Conservation (phyloP, 768 basidiomycete species). For the Collybia mongolica region DNA sequence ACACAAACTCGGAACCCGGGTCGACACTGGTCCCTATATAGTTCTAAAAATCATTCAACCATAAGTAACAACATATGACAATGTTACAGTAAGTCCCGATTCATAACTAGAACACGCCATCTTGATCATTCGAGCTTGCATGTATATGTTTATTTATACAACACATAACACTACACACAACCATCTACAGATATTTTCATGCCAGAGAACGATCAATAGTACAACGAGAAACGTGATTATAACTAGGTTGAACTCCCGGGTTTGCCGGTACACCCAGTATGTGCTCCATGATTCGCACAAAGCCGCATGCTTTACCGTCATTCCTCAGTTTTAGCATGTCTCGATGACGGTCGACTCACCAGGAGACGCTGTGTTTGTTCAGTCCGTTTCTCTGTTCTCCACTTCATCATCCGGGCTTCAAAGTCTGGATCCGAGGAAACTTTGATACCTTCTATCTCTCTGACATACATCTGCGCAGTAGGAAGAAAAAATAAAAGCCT, state of each 20-base stretch:
- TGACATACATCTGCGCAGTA: conserved; percentile 19
- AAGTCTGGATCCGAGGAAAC: conserved; percentile 5
- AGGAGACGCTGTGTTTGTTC: conserved; percentile 20
- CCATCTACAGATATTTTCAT: conserved; percentile 16
- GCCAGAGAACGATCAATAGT: conserved; percentile 29
- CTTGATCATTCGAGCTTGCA: not conserved
- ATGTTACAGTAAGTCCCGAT: too few species aligned
- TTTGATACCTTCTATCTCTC: conserved; percentile 21
- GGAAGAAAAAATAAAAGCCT: conserved; percentile 24
- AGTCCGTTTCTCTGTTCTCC: conserved; percentile 25
- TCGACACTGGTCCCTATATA: too few species aligned
- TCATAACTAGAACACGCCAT: too few species aligned
- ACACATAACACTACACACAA: not conserved
- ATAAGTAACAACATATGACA: too few species aligned
- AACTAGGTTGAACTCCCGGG: conserved; percentile 15
- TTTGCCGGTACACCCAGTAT: conserved; percentile 22
- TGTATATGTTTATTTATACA: not conserved
- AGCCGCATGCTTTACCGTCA: conserved; percentile 25
- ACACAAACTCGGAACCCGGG: too few species aligned
- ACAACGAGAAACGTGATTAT: conserved; percentile 23
- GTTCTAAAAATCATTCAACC: too few species aligned
- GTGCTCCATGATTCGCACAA: conserved; percentile 33
- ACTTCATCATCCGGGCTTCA: conserved; percentile 18
- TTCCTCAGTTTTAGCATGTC: not conserved
- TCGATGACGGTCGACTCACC: conserved; percentile 13